These are phyloP conservation scores for Xylaria sp. DNA, from an alignment of 2,329 filamentous ascomycete species.

Conservation along the genomic window DNA sequence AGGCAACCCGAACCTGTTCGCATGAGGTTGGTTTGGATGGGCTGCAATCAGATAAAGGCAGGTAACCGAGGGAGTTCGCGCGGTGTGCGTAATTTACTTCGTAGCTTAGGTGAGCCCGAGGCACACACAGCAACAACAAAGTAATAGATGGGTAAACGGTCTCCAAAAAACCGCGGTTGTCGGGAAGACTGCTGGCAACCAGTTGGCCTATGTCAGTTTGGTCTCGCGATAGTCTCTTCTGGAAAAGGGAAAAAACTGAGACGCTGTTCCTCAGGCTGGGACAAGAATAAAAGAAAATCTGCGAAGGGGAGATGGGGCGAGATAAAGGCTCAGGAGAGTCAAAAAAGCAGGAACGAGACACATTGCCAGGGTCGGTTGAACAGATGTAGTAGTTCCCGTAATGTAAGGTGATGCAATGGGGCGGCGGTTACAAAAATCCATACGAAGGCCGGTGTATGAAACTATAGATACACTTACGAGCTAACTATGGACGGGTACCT, in stretches of 20 bases:
- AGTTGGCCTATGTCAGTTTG: slow-evolving; percentile 21
- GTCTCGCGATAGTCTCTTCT: slow-evolving; percentile 22
- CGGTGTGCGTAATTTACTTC: slow-evolving; percentile 45
- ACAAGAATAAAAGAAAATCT: slow-evolving; percentile 35
- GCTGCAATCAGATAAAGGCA: slow-evolving; percentile 52
- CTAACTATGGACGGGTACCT: slow-evolving; percentile 35
- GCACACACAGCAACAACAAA: slow-evolving; percentile 36
- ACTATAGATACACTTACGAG: slow-evolving; percentile 37
- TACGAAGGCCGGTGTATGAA: slow-evolving; percentile 29
- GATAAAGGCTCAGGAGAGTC: slow-evolving; percentile 44
- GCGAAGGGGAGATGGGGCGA: slow-evolving; percentile 40
- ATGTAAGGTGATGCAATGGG: slow-evolving; percentile 27
- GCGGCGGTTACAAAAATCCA: slow-evolving; percentile 30
- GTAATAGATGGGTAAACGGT: slow-evolving; percentile 41
- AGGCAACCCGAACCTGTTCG: slow-evolving; percentile 59
- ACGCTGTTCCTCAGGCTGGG: slow-evolving; percentile 48
- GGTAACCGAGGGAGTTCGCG: slow-evolving; percentile 50
- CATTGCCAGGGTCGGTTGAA: slow-evolving; percentile 43
- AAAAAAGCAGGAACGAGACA: slow-evolving; percentile 44
- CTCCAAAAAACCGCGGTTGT: slow-evolving; percentile 40
- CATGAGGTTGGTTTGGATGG: slow-evolving; percentile 51
- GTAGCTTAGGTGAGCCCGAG: slow-evolving; percentile 44
- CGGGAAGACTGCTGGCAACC: slow-evolving; percentile 46
- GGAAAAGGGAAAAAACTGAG: slow-evolving; percentile 38
- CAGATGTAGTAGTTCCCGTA: slow-evolving; percentile 26